Conservation (phyloP, 108 stramenopile genomes). For the Cyclotella sp. region DNA sequence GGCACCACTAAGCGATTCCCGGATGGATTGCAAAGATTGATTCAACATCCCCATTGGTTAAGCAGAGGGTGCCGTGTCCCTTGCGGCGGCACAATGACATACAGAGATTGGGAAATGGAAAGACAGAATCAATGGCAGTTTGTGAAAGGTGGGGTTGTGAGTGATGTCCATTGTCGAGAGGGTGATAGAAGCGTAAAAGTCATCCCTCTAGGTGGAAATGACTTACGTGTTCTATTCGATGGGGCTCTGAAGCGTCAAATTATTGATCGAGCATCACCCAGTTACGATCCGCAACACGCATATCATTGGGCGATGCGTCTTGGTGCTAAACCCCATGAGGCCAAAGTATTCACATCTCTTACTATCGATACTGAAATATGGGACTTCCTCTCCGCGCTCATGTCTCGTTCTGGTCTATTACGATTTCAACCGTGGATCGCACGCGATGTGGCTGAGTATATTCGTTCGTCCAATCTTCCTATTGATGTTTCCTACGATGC, state of each 20-base stretch:
- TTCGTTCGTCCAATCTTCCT: slow-evolving; percentile 21
- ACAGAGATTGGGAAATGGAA: slow-evolving; percentile 8
- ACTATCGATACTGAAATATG: slow-evolving; percentile 30
- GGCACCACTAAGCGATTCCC: slow-evolving; percentile 23
- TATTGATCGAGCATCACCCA: background rate
- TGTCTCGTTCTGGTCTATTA: slow-evolving; percentile 37
- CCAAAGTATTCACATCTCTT: slow-evolving; percentile 20
- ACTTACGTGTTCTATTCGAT: background rate
- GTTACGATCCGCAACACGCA: slow-evolving; percentile 5
- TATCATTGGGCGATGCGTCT: slow-evolving; percentile 33
- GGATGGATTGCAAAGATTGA: slow-evolving; percentile 24
- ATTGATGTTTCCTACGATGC: slow-evolving; percentile 38
- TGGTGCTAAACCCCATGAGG: slow-evolving; percentile 35
- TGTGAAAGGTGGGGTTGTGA: background rate
- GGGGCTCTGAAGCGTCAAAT: background rate
- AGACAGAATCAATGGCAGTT: slow-evolving; percentile 4
- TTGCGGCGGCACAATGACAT: slow-evolving; percentile 3
- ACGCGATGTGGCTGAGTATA: slow-evolving; percentile 36
- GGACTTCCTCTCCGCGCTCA: slow-evolving; percentile 43
- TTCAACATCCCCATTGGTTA: slow-evolving; percentile 17
- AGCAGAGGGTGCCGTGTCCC: slow-evolving; percentile 3
- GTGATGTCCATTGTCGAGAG: background rate
- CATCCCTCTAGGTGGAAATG: slow-evolving; percentile 4
- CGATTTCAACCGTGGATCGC: slow-evolving; percentile 52
- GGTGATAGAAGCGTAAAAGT: background rate